Base-by-base conservation (phyloP, 2,329 filamentous ascomycete genomes). In the Albophoma yamanashiensis region DNA sequence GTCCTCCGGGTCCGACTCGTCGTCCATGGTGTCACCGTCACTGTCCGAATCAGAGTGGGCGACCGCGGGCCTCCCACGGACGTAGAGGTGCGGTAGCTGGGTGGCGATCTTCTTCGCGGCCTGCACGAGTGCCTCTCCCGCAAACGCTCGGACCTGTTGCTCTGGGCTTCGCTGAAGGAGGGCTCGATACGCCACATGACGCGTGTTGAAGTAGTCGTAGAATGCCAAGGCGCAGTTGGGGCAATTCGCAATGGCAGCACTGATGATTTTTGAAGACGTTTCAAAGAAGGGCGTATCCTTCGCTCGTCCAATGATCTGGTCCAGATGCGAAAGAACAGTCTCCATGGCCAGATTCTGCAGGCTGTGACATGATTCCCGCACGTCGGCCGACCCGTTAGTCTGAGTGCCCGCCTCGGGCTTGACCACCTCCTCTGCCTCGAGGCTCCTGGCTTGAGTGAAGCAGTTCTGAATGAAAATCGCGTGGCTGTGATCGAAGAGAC, bases 401-500 rank as follows among this genome's bases (percentile, higher is more conserved):
- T 22, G 43, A 62, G 27, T 61, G 6, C 56, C 56, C n/a, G 55
- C 34, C 42, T 25, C 34, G 17, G 59, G 38, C 27, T 40, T 57
- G 40, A 12, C 57, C 12, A 34, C 20, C 17, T 55, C 38, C 27
- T 50, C 57, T 12, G 72, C 69, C 57, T 78, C 79, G 40, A 83
- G 67, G 25, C 76, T 73, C 56, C 78, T 82, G 57, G 86, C 75
- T 45, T 82, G 81, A 9, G 76, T 73, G 38, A 94, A 79, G 43
- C 91, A 76, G 59, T 79, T 78, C 42, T 80, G 77, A 20, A 92
- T 80, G 64, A 96, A 91, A 1, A 76, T 74, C 2, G 85, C 78
- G 67, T 96, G 89, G 39, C 80, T 79, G 1, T 84, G 82, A 67
- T 96, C 92, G 67, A 89, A 89, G 31, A 95, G 79, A 70, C 89